These are phyloP conservation scores for Boletus vermiculosoides DNA, from an alignment of 768 basidiomycete genomes.

Conservation along the genomic window DNA sequence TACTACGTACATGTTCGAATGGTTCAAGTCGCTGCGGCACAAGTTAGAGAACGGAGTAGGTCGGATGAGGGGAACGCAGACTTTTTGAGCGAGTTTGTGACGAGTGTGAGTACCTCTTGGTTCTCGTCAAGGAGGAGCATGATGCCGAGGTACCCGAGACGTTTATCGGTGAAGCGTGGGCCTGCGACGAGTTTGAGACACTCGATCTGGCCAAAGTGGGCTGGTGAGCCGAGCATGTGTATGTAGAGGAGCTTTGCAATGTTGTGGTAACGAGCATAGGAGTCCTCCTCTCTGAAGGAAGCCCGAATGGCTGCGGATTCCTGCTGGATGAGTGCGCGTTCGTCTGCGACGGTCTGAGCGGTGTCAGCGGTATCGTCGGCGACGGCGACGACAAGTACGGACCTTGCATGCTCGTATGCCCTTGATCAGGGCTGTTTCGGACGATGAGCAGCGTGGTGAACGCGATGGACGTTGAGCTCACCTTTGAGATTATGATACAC, in stretches of 20 bases:
- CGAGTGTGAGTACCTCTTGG: slow-evolving; percentile 94
- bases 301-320: slow-evolving; percentile 97
- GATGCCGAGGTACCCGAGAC: slow-evolving; percentile 94
- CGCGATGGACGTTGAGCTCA: slow-evolving; percentile 28
- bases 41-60: slow-evolving; percentile 9
- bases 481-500: slow-evolving; percentile 88
- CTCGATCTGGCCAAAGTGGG: slow-evolving; percentile 99
- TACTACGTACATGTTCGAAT: slow-evolving; percentile 98
- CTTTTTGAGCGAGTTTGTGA: slow-evolving; percentile 99
- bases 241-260: slow-evolving; percentile 98
- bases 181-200: slow-evolving; percentile 93
- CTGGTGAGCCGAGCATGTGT: slow-evolving; percentile 97
- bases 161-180: slow-evolving; percentile 93
- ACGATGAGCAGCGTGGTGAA: slow-evolving; percentile 21
- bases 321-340: slow-evolving; percentile 93
- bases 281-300: slow-evolving; percentile 96
- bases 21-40: slow-evolving; percentile 88
- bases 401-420: slow-evolving; percentile 98
- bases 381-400: slow-evolving; percentile 18
- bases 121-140: slow-evolving; percentile 98
- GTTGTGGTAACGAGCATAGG: slow-evolving; percentile 93
- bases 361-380: slow-evolving; percentile 21
- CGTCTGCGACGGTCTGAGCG: slow-evolving; percentile 91
- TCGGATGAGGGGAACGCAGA: slow-evolving; percentile 32
- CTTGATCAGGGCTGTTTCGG: slow-evolving; percentile 83